Conservation (phyloP, 495 filamentous ascomycete species). For the Lentithecium fluviatile region DNA sequence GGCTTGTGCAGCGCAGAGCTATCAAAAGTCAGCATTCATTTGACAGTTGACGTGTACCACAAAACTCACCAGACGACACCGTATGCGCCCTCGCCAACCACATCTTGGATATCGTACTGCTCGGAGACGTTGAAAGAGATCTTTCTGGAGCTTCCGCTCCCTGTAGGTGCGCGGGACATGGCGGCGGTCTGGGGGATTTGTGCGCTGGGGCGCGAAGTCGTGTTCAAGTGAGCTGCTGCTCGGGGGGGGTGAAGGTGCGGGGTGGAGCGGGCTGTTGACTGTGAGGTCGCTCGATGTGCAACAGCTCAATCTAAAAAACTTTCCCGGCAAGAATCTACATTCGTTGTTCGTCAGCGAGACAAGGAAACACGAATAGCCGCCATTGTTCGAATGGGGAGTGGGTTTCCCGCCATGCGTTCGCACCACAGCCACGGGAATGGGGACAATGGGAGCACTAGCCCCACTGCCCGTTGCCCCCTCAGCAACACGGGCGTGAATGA, state of each 20-base stretch:
- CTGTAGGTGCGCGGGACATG: constrained; percentile 35
- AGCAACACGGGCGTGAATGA: no score
- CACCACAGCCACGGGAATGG: background rate
- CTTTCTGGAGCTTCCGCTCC: constrained; percentile 68
- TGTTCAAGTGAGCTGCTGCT: constrained; percentile 13
- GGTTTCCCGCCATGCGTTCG: no score
- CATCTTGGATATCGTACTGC: constrained; percentile 99
- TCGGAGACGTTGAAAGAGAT: constrained; percentile 99
- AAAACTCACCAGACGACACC: constrained; percentile 92
- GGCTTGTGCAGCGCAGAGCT: constrained; percentile 99
- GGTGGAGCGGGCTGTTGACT: background rate
- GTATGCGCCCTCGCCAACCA: constrained; percentile 97
- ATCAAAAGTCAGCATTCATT: constrained; percentile 17
- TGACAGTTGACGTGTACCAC: background rate
- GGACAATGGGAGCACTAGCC: background rate
- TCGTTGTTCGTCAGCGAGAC: constrained; percentile 24
- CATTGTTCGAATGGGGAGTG: no score
- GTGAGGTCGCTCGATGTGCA: background rate
- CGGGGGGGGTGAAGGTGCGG: background rate
- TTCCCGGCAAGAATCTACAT: constrained; percentile 8
- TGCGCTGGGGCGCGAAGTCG: constrained; percentile 24
- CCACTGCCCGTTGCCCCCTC: no score
- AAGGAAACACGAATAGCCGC: background rate
- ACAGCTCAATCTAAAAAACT: background rate
- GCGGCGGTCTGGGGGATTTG: constrained; percentile 6